Evolutionary conservation across 208 protist species (phyloP).

Genomic region (Acanthamoeba sp.): DNA sequence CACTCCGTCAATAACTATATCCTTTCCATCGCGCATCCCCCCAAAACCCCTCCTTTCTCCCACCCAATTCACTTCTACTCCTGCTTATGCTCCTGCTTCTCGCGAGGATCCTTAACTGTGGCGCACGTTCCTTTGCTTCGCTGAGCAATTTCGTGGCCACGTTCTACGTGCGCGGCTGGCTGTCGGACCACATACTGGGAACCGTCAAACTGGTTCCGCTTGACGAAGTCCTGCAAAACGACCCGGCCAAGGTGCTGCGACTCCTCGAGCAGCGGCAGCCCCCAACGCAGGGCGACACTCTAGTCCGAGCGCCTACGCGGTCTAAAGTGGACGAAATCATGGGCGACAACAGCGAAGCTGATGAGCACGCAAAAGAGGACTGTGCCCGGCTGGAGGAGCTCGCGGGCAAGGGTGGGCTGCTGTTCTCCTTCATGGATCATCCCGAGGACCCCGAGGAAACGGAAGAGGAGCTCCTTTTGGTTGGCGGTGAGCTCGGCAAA

Average conservation of each 20-base stretch:
- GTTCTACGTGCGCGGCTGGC: slow-evolving; percentile 80
- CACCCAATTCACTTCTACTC: neutral
- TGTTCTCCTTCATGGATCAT: slow-evolving; percentile 71
- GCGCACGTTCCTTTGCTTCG: slow-evolving; percentile 78
- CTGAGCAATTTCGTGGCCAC: slow-evolving; percentile 81
- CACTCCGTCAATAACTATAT: slow-evolving; percentile 85
- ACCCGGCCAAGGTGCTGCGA: neutral
- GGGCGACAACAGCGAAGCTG: neutral
- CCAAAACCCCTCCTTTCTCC: neutral
- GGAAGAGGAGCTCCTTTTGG: slow-evolving; percentile 72
- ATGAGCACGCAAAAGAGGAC: neutral
- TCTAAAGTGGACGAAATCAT: neutral
- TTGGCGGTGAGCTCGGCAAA: neutral
- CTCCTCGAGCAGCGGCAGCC: neutral
- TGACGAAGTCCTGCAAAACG: slow-evolving; percentile 74
- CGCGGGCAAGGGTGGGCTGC: slow-evolving; percentile 19
- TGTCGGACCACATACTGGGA: slow-evolving; percentile 81
- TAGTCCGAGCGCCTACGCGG: neutral
- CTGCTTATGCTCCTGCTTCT: neutral
- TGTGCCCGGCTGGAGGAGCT: slow-evolving; percentile 2
- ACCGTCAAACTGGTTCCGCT: slow-evolving; percentile 81
- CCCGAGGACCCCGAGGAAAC: slow-evolving; percentile 40
- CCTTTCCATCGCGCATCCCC: neutral
- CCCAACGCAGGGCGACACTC: neutral
- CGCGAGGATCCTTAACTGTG: neutral